A percentile compares a stretch with the other conserved stretches of the same genome.
Conservation (phyloP, 2,329 filamentous ascomycete genomes). For the Penicillium brasilianum region DNA sequence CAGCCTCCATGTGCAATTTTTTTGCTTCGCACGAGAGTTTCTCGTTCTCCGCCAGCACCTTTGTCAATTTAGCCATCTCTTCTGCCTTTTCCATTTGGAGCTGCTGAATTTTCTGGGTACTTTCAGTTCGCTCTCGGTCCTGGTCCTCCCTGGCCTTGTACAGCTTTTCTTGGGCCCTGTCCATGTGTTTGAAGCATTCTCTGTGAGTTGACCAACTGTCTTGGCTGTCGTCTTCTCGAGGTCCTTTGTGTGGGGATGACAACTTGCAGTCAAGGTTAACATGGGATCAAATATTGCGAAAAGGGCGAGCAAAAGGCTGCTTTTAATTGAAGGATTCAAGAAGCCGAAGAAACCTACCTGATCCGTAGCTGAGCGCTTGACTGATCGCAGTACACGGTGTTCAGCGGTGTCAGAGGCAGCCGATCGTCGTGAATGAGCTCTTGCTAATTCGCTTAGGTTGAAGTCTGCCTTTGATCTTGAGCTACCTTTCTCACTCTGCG, state of each 20-base stretch:
- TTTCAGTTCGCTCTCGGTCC: neutral
- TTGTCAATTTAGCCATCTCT: neutral
- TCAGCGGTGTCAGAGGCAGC: neutral
- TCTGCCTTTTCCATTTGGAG: neutral
- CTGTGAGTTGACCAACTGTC: conserved; percentile 1
- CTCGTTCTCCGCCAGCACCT: conserved; percentile 1
- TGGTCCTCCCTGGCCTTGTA: neutral
- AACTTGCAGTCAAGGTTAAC: conserved; percentile 4
- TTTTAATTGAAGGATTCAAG: neutral
- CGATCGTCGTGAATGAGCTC: neutral
- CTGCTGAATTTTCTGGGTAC: neutral
- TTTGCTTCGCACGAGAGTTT: neutral
- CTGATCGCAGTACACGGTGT: conserved; percentile 1
- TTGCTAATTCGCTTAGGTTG: neutral
- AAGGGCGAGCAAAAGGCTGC: conserved; percentile 1
- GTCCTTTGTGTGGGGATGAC: neutral
- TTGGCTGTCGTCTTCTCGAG: neutral
- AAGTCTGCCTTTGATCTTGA: neutral
- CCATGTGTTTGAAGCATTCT: neutral
- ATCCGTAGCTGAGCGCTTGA: conserved; percentile 1
- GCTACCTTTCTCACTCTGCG: neutral
- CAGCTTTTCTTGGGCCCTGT: neutral
- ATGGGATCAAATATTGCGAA: neutral
- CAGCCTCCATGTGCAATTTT: conserved; percentile 1
- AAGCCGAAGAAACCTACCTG: neutral